Conservation (phyloP, 345 rosid species). For the Lagerstroemia speciosa region DNA sequence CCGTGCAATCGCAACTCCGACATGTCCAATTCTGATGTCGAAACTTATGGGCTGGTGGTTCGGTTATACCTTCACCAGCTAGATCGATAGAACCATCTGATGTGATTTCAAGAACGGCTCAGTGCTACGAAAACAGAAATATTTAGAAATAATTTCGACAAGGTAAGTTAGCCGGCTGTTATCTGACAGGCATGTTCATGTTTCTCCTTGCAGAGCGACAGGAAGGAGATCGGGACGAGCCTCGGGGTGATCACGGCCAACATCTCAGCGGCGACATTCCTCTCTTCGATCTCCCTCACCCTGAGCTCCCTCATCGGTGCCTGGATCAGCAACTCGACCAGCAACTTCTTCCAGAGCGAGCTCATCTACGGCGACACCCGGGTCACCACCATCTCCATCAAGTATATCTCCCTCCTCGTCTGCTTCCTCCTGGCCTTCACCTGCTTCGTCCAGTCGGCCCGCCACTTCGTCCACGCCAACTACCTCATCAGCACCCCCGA, state of each 20-base stretch:
- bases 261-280: slow-evolving; percentile 59
- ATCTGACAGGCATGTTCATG: too few species aligned
- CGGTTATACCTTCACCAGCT: too few species aligned
- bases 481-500: slow-evolving; percentile 51
- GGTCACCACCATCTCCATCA: slow-evolving; percentile 52
- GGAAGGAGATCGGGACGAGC: slow-evolving; percentile 26
- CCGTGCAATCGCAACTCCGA: too few species aligned
- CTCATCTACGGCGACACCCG: slow-evolving; percentile 71
- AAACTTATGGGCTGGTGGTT: too few species aligned
- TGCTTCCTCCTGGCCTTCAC: slow-evolving; percentile 69
- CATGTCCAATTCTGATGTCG: too few species aligned
- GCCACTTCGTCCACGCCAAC: slow-evolving; percentile 60
- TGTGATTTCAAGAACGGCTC: not conserved
- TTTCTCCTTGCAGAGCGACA: slow-evolving; percentile 1
- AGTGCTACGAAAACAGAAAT: not conserved
- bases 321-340: slow-evolving; percentile 57
- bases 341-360: slow-evolving; percentile 33
- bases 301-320: slow-evolving; percentile 76
- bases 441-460: slow-evolving; percentile 61
- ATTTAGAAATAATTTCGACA: too few species aligned
- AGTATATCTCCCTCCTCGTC: slow-evolving; percentile 51
- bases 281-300: slow-evolving; percentile 57
- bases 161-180: too few species aligned
- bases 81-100: not conserved
- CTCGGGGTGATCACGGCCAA: slow-evolving; percentile 47